Percentiles rank a stretch among this genome's conserved stretches.
phyloP scores from a whole-genome alignment of 2,329 filamentous ascomycete genomes.

The Botrytis deweyae region DNA sequence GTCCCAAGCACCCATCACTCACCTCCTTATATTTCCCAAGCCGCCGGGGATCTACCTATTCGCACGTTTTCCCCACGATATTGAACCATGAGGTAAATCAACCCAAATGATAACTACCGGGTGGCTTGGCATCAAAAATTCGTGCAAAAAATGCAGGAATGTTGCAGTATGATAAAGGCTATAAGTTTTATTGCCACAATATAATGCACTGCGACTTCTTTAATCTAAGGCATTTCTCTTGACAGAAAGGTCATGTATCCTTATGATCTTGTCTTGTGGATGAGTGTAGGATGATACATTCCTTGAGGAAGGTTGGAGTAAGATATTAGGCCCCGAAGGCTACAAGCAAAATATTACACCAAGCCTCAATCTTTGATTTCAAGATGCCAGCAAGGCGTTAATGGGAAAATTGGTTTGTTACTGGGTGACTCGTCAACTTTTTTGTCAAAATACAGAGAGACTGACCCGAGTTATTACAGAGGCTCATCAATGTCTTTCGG shows the following conservation, averaged over 20 bases:
- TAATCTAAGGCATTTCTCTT: slow-evolving; percentile 2
- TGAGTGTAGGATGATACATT: neutral
- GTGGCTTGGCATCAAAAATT: neutral
- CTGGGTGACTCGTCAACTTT: neutral
- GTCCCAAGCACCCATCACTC: no score
- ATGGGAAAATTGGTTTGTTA: neutral
- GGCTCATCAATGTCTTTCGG: neutral
- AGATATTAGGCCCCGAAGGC: neutral
- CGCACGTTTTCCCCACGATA: slow-evolving; percentile 8
- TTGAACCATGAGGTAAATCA: neutral
- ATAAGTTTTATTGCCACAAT: neutral
- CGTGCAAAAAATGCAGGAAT: neutral
- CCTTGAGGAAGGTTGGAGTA: neutral
- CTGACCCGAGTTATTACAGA: neutral
- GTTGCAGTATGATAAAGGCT: neutral
- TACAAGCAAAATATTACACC: neutral
- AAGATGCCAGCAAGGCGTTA: neutral
- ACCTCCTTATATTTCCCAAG: neutral
- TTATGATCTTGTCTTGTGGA: neutral
- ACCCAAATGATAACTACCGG: neutral
- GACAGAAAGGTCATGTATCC: neutral
- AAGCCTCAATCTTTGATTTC: neutral
- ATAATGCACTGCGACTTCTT: slow-evolving; percentile 1
- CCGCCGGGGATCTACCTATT: neutral
- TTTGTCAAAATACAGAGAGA: neutral